Conservation (phyloP, 2,329 filamentous ascomycete genomes). For the Paraconiothyrium brasiliense region DNA sequence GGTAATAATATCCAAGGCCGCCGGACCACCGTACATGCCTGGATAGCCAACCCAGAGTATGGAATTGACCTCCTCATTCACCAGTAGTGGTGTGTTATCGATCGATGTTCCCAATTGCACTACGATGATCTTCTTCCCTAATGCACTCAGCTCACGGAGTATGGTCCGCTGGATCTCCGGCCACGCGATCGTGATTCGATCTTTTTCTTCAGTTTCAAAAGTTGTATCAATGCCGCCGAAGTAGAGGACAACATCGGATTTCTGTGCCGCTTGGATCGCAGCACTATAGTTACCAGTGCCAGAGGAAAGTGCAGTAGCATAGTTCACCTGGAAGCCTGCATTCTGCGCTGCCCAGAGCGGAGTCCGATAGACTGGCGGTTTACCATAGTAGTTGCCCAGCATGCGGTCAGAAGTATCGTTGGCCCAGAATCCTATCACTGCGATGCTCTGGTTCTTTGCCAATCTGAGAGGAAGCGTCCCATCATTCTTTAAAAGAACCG, state of each 20-base stretch:
- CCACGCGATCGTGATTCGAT: slow-evolving; percentile 64
- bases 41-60: slow-evolving; percentile 69
- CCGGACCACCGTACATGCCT: slow-evolving; percentile 67
- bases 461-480: slow-evolving; percentile 54
- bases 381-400: slow-evolving; percentile 68
- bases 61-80: slow-evolving; percentile 59
- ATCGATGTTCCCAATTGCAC: slow-evolving; percentile 63
- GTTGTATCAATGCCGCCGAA: slow-evolving; percentile 65
- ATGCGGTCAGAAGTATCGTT: slow-evolving; percentile 64
- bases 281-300: slow-evolving; percentile 16
- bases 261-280: slow-evolving; percentile 40
- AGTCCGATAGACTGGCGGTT: slow-evolving; percentile 64
- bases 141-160: slow-evolving; percentile 57
- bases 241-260: slow-evolving; percentile 62
- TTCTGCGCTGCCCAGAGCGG: slow-evolving; percentile 63
- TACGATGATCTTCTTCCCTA: slow-evolving; percentile 62
- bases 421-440: slow-evolving; percentile 67
- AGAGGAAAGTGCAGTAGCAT: slow-evolving; percentile 23
- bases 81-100: slow-evolving; percentile 61
- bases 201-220: slow-evolving; percentile 62
- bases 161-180: slow-evolving; percentile 61
- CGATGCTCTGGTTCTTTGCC: slow-evolving; percentile 55
- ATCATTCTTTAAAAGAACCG: slow-evolving; percentile 64
- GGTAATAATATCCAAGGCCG: slow-evolving; percentile 64
- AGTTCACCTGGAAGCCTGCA: slow-evolving; percentile 55